Percentiles rank a stretch among this genome's conserved stretches.
Conservation (phyloP, 2,329 filamentous ascomycete genomes). For the Trichoderma atrobrunneum region DNA sequence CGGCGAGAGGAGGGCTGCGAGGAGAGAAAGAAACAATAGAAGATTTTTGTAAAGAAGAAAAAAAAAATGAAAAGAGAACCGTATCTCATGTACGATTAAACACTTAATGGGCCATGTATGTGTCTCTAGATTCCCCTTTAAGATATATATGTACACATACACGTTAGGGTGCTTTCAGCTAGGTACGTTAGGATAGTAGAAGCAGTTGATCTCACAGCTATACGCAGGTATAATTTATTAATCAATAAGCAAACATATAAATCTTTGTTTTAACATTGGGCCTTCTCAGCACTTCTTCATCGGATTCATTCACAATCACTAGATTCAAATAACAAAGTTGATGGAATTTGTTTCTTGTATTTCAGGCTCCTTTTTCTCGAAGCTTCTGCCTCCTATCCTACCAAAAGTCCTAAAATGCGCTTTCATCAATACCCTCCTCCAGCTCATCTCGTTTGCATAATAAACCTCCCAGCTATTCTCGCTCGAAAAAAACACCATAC, state of each 20-base stretch:
- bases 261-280: neutral
- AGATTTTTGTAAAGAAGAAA: neutral
- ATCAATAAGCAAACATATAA: neutral
- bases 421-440: neutral
- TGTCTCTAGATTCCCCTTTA: neutral
- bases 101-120: neutral
- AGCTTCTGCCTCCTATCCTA: neutral
- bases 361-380: neutral
- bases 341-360: neutral
- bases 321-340: neutral
- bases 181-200: neutral
- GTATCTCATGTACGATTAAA: neutral
- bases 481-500: neutral
- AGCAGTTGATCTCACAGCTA: neutral
- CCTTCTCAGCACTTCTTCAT: neutral
- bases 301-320: neutral
- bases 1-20: conserved; percentile 11
- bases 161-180: neutral
- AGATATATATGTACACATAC: neutral
- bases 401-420: neutral
- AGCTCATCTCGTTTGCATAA: neutral
- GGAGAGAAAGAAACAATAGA: neutral
- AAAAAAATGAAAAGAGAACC: neutral
- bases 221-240: neutral
- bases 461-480: neutral